A percentile compares a stretch with the other conserved stretches of the same genome.
Conservation (phyloP, 371 early-diverging fungal species). For the Lichtheimia ramosa region DNA sequence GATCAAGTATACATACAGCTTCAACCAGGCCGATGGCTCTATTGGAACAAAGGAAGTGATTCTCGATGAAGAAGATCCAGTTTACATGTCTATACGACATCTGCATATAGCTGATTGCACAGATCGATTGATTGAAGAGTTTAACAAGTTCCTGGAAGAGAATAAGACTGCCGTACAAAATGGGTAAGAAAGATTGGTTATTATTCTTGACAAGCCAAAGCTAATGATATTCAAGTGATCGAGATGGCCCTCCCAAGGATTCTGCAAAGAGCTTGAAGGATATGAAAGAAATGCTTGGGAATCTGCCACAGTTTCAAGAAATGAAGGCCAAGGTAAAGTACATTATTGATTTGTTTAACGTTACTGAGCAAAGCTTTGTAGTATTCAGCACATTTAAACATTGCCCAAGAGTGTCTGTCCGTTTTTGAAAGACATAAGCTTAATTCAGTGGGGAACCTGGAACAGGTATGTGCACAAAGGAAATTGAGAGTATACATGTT, state of each 20-base stretch:
- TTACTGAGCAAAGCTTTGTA: conserved; percentile 13
- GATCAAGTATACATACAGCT: conserved; percentile 60
- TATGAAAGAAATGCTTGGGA: conserved; percentile 88
- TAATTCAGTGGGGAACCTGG: conserved; percentile 74
- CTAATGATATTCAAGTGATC: conserved; percentile 9
- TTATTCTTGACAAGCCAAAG: background rate
- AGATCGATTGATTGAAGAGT: conserved; percentile 76
- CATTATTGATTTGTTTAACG: background rate
- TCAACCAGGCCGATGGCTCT: conserved; percentile 46
- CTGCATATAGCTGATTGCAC: conserved; percentile 93
- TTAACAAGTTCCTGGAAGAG: conserved; percentile 75
- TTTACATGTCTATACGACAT: conserved; percentile 85
- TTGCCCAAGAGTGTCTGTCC: conserved; percentile 89
- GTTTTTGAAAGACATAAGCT: conserved; percentile 77
- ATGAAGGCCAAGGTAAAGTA: conserved; percentile 74
- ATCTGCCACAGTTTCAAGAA: conserved; percentile 93
- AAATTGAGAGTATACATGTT: background rate
- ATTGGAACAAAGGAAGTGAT: conserved; percentile 57
- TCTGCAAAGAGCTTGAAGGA: conserved; percentile 74
- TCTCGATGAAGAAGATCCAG: conserved; percentile 74
- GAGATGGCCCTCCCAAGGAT: conserved; percentile 39
- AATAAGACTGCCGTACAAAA: conserved; percentile 55
- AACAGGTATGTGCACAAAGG: conserved; percentile 55
- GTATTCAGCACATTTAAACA: conserved; percentile 91
- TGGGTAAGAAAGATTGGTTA: conserved; percentile 23